A percentile compares a stretch with the other conserved stretches of the same genome.
These are phyloP conservation scores for Thelonectria olida DNA, from an alignment of 2,329 filamentous ascomycete genomes.

Conservation along the genomic window DNA sequence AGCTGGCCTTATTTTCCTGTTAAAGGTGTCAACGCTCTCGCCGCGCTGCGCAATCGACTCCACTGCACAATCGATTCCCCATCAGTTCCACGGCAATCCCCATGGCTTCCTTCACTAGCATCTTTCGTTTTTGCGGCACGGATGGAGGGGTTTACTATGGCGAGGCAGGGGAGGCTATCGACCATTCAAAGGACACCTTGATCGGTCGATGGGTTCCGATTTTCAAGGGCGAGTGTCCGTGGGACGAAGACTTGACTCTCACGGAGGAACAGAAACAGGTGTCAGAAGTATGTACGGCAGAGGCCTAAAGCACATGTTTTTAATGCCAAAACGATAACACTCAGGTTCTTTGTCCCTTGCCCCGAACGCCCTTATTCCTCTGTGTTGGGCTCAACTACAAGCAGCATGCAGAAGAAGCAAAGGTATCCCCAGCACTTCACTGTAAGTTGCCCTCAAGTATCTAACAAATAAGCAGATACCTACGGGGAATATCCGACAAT, in stretches of 20 bases:
- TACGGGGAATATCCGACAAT: not conserved
- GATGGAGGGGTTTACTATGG: not conserved
- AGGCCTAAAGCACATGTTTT: not conserved
- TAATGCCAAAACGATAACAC: not conserved
- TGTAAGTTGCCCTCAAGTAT: not conserved
- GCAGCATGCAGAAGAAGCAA: not conserved
- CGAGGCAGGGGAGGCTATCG: not conserved
- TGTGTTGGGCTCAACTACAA: conserved; percentile 2
- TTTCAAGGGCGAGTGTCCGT: not conserved
- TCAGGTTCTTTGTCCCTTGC: not conserved
- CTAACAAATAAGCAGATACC: not conserved
- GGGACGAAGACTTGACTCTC: not conserved
- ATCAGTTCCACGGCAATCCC: not conserved
- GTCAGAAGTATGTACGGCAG: not conserved
- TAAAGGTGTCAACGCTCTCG: no score
- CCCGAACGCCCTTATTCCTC: not conserved
- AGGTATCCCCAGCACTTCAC: not conserved
- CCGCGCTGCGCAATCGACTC: no score
- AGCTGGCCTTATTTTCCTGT: not conserved
- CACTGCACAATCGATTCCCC: no score
- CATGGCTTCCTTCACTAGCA: not conserved
- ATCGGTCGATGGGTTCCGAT: not conserved
- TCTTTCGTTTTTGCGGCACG: not conserved
- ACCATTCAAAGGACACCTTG: not conserved
- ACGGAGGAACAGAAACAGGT: not conserved